Conservation (phyloP, 441 rosid genomes). For the Mallotus japonicus region DNA sequence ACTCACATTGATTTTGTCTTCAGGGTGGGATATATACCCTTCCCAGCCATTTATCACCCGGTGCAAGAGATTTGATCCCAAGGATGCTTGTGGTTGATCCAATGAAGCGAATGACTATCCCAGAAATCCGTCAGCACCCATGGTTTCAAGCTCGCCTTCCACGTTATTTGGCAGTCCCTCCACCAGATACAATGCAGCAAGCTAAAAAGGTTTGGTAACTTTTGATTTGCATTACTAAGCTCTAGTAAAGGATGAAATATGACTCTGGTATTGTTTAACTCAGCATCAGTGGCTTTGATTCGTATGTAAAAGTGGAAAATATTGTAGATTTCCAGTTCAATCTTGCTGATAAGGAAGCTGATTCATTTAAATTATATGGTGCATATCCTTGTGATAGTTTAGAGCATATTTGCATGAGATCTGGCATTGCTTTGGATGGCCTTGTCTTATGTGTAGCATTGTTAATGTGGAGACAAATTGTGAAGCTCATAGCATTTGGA, state of each 20-base stretch:
- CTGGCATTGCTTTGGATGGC: too few relatives aligned
- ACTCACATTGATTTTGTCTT: constrained; percentile 18
- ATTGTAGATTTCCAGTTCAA: neutral
- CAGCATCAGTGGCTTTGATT: neutral
- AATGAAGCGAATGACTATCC: constrained; percentile 85
- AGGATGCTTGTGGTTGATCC: constrained; percentile 97
- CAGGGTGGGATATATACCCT: constrained; percentile 97
- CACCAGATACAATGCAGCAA: constrained; percentile 94
- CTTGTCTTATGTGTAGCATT: neutral
- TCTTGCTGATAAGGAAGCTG: neutral
- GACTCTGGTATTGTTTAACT: neutral
- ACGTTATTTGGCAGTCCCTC: constrained; percentile 94
- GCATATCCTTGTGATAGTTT: neutral
- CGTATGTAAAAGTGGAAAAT: neutral
- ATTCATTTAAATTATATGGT: neutral
- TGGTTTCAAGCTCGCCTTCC: constrained; percentile 97
- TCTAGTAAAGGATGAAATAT: neutral
- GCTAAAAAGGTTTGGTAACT: constrained; percentile 71
- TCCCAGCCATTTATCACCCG: constrained; percentile 90
- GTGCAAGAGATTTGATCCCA: constrained; percentile 93
- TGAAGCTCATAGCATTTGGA: neutral
- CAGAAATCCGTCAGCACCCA: constrained; percentile 92
- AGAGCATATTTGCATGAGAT: neutral
- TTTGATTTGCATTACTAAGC: constrained; percentile 7
- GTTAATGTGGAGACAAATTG: neutral